Conservation (phyloP, 2,329 filamentous ascomycete genomes). For the Diaporthe citri region DNA sequence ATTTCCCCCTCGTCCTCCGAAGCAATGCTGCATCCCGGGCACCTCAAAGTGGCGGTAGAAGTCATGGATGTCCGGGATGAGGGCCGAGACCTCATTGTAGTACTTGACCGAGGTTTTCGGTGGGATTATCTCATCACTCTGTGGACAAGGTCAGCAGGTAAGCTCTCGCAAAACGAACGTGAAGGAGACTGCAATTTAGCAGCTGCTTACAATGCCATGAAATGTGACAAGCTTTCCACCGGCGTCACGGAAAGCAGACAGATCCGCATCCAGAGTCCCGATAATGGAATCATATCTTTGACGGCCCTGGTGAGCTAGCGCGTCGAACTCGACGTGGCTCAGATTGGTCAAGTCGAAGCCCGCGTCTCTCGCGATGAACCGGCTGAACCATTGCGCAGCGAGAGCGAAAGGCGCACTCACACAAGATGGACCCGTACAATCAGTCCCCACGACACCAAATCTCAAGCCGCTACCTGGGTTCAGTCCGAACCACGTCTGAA, state of each 20-base stretch:
- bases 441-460: not conserved
- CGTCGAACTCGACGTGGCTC: conserved; percentile 3
- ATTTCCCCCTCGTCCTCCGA: not conserved
- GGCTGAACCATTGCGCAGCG: not conserved
- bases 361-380: not conserved
- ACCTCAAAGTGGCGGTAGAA: conserved; percentile 19
- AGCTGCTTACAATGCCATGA: not conserved
- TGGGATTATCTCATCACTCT: not conserved
- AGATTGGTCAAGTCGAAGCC: conserved; percentile 7
- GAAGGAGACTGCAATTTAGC: not conserved
- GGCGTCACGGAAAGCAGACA: not conserved
- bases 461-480: not conserved
- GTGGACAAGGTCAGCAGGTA: not conserved
- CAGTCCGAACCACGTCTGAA: not conserved
- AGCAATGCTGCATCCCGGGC: not conserved
- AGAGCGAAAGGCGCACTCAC: not conserved
- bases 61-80: not conserved
- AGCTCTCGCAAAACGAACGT: not conserved
- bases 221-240: conserved; percentile 1
- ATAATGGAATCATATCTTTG: conserved; percentile 11
- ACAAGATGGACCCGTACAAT: not conserved
- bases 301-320: not conserved
- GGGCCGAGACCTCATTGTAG: not conserved
- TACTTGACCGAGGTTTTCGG: not conserved
- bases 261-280: not conserved